Evolutionary conservation across 257 asterid genomes (phyloP).

Genomic region (Parsonsia alboflavescens): DNA sequence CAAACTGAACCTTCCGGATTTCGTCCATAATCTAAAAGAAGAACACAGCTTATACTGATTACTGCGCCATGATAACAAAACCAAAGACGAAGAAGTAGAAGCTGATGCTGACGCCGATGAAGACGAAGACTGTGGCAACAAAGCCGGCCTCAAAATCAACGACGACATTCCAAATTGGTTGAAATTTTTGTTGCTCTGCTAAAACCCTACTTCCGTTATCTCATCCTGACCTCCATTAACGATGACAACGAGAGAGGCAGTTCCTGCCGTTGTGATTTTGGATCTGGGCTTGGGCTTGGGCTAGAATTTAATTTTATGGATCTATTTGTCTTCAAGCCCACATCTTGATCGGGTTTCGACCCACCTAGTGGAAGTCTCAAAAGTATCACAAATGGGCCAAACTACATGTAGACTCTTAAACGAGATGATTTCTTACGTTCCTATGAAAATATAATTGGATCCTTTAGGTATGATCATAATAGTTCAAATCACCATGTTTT

Average conservation of each 20-base stretch:
- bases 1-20: constrained; percentile 33
- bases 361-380: no score
- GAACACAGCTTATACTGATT: constrained; percentile 22
- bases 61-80: constrained; percentile 13
- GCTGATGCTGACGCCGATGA: constrained; percentile 12
- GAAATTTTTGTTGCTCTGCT: not conserved
- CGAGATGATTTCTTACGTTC: no score
- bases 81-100: constrained; percentile 31
- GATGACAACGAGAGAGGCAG: constrained; percentile 10
- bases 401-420: no score
- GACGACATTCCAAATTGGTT: constrained; percentile 47
- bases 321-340: no score
- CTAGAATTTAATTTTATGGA: no score
- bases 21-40: constrained; percentile 34
- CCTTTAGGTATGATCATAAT: no score
- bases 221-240: constrained; percentile 18
- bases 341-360: no score
- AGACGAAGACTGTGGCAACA: constrained; percentile 27
- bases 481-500: no score
- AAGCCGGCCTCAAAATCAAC: constrained; percentile 47
- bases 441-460: no score
- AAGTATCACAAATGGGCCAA: no score
- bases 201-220: constrained; percentile 15
- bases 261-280: not conserved
- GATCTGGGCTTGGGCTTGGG: constrained; percentile 2